Conservation (phyloP, 2,329 filamentous ascomycete genomes). For the Epichloe sp. region DNA sequence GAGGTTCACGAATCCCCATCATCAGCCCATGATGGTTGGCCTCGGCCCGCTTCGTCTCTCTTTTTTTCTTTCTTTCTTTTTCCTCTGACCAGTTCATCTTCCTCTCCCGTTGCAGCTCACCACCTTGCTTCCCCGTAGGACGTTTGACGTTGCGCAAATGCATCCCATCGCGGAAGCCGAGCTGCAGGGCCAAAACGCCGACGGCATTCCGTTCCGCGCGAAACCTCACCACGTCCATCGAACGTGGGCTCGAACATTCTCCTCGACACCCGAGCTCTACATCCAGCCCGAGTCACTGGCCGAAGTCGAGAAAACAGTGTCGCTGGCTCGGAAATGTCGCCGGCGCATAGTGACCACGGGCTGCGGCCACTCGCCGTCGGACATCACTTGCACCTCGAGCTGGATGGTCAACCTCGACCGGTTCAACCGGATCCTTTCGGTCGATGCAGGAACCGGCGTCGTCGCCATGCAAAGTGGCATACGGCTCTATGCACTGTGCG, state of each 20-base stretch:
- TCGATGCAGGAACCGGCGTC: slow-evolving; percentile 52
- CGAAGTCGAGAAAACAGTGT: slow-evolving; percentile 75
- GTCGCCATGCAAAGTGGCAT: slow-evolving; percentile 84
- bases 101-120: neutral
- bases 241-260: slow-evolving; percentile 92
- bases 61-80: no score
- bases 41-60: slow-evolving; percentile 1
- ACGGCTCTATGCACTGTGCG: slow-evolving; percentile 60
- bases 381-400: slow-evolving; percentile 81
- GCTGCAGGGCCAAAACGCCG: slow-evolving; percentile 17
- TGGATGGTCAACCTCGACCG: slow-evolving; percentile 93
- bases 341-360: slow-evolving; percentile 78
- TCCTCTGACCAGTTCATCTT: neutral
- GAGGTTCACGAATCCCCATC: no score
- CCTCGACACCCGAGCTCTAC: slow-evolving; percentile 79
- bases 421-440: slow-evolving; percentile 56
- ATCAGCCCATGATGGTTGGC: neutral
- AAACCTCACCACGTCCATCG: slow-evolving; percentile 61
- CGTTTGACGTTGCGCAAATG: slow-evolving; percentile 12
- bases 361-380: slow-evolving; percentile 81
- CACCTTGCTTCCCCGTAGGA: neutral
- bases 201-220: slow-evolving; percentile 60
- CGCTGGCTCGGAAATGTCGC: slow-evolving; percentile 66
- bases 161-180: slow-evolving; percentile 24
- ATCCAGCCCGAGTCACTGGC: slow-evolving; percentile 66